These are phyloP conservation scores for Cicer chorassanicum DNA, from an alignment of 306 rosid genomes.

Conservation along the genomic window DNA sequence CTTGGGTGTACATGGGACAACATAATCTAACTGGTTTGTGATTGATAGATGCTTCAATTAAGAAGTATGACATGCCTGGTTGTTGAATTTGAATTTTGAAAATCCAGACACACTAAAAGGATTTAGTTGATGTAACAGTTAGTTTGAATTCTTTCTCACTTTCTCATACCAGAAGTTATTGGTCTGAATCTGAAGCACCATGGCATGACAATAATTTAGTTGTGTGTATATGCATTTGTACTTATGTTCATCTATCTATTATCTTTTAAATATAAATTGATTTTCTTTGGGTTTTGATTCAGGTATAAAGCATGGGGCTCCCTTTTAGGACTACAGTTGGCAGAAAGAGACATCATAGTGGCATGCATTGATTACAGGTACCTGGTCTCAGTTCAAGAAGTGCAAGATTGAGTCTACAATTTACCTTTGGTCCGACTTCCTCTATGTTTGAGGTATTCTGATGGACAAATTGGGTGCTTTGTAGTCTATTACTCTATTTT, in stretches of 20 bases:
- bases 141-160: conserved; percentile 23
- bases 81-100: conserved; percentile 35
- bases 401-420: conserved; percentile 47
- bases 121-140: conserved; percentile 21
- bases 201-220: conserved; percentile 10
- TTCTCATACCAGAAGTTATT: conserved; percentile 23
- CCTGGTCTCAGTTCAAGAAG: conserved; percentile 57
- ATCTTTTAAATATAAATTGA: conserved; percentile 41
- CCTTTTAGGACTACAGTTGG: conserved; percentile 83
- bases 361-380: conserved; percentile 96
- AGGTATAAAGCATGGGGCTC: conserved; percentile 99
- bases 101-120: not conserved
- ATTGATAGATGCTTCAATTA: conserved; percentile 30
- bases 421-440: conserved; percentile 48
- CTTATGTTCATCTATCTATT: conserved; percentile 26
- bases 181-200: conserved; percentile 12
- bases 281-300: conserved; percentile 45
- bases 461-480: conserved; percentile 42
- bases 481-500: conserved; percentile 2
- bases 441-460: conserved; percentile 49
- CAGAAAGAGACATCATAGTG: conserved; percentile 87
- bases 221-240: not conserved
- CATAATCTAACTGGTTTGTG: conserved; percentile 32
- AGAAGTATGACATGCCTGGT: not conserved
- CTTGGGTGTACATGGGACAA: not conserved